Base-by-base conservation (phyloP, 345 rosid species). In the Populus ilicifolia region DNA sequence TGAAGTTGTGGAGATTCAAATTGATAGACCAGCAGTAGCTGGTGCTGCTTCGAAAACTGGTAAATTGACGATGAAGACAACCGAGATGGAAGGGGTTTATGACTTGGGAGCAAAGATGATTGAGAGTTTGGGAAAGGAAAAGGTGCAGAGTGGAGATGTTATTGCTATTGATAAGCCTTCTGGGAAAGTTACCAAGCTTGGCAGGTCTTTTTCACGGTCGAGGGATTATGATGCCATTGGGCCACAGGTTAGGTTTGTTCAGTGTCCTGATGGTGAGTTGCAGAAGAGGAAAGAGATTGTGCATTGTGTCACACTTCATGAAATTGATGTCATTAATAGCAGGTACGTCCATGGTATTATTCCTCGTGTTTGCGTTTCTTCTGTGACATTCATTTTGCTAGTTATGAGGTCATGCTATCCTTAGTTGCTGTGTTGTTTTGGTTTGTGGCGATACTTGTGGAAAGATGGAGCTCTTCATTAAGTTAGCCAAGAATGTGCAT, bases 271-370 rank as follows among this genome's bases (percentile, higher is more conserved):
- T 14, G 99, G 99, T 29, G 99, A 93, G 87, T 54, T 95, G 80
- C 98, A 95, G 89, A 93, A 95, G 88, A 84, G 99, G 85, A 95
- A 95, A 81, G 99, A 95, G 86, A 93, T 95, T 23, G 94, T 95
- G 36, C 98, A 92, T 87, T 95, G 96, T 30, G 99, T 95, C 46
- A 84, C 98, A 0, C 96, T 95, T 80, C 99, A 95, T 70, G 98
- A 95, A 85, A 95, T 95, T 85, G 99, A 95, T 90, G 99, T 93
- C 59, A 95, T 95, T 77, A 95, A 95, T 70, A 95, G 99, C 93
- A 90, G 99, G 99, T 95, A 77, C 44, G 17, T 14, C 38, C 38
- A 7, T 66, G 0, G 16, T 8, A 27, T 29, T 66, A 17, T 66
- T 16, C 8, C 38, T 16, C 36, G 69, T 18, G 43, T 33, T 35